phyloP scores from a whole-genome alignment of 2,329 filamentous ascomycete species.

The Curvularia sp. region DNA sequence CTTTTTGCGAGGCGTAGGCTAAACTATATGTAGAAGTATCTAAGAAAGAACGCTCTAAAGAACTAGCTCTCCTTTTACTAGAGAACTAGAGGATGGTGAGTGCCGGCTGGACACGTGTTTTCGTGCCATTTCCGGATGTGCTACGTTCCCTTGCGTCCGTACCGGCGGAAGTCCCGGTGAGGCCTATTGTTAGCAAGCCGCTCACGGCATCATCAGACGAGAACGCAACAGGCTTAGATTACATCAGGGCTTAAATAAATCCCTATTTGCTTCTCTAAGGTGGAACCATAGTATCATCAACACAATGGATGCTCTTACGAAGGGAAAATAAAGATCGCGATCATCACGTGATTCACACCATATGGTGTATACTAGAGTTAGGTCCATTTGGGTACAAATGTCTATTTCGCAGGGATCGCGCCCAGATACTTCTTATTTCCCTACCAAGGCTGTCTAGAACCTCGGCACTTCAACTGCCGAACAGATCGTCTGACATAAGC shows the following conservation, averaged over 20 bases:
- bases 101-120: background rate
- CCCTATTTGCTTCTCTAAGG: background rate
- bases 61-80: background rate
- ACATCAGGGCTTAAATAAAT: background rate
- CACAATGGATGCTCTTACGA: background rate
- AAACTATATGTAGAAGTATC: background rate
- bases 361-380: background rate
- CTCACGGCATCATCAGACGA: background rate
- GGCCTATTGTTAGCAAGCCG: background rate
- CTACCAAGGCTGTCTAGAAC: background rate
- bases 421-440: background rate
- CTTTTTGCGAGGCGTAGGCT: background rate
- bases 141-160: background rate
- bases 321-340: background rate
- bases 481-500: background rate
- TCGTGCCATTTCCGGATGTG: background rate
- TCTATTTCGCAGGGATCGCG: background rate
- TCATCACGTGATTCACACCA: background rate
- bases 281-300: background rate
- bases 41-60: background rate
- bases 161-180: background rate
- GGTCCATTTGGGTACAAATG: background rate
- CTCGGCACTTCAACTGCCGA: background rate
- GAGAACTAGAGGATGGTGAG: background rate
- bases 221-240: background rate